Conservation (phyloP, 2,329 filamentous ascomycete species). For the Aureobasidium lini region DNA sequence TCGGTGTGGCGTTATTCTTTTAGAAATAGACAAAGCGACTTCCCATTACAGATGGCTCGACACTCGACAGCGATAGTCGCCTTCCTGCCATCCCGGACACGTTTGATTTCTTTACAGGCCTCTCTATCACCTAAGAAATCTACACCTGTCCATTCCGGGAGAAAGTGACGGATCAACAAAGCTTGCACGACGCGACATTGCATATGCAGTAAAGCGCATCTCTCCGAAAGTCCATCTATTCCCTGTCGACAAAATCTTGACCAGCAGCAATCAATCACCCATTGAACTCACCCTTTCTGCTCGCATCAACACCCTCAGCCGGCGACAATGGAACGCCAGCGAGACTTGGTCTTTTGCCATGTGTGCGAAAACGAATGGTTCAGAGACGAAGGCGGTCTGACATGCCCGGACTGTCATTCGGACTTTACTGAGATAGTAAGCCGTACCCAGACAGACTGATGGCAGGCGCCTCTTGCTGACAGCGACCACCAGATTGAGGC, state of each 20-base stretch:
- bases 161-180: constrained; percentile 6
- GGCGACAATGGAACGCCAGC: constrained; percentile 20
- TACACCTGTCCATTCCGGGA: not conserved
- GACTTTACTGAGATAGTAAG: constrained; percentile 79
- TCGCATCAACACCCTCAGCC: not conserved
- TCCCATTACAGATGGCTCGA: no score
- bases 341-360: constrained; percentile 82
- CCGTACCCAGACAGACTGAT: not conserved
- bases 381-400: constrained; percentile 57
- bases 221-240: not conserved
- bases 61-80: no score
- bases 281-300: not conserved
- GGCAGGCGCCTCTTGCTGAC: not conserved
- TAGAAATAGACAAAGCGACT: not conserved
- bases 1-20: not conserved
- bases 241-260: not conserved
- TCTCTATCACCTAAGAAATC: not conserved
- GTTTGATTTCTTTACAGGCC: not conserved
- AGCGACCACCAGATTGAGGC: constrained; percentile 34
- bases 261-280: not conserved
- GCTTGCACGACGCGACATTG: not conserved
- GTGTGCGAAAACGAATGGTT: constrained; percentile 76
- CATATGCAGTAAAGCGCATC: constrained; percentile 10
- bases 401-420: constrained; percentile 68
- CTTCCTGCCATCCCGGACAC: not conserved